These are phyloP conservation scores for Cucumis sativus DNA, from an alignment of 306 rosid species.

Conservation along the genomic window Cucumber_9930_V3 NC_026661.2:3974501-3975000, in stretches of 20 bases:
- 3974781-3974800: neutral
- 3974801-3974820: neutral
- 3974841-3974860: neutral
- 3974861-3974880: neutral
- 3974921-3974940: neutral
- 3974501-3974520: constrained; percentile 20
- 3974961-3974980: neutral
- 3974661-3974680: neutral
- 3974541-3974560: neutral
- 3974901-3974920: neutral
- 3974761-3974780: neutral
- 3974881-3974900: neutral
- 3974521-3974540: neutral
- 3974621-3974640: neutral
- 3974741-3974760: neutral
- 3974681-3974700: no score
- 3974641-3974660: neutral
- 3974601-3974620: neutral
- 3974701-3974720: neutral
- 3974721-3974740: neutral
- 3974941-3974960: neutral
- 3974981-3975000: neutral
- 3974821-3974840: neutral
- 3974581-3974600: neutral
- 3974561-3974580: neutral